Base-by-base conservation (phyloP, 805 yeast species). In the Kregervanrija pseudodelftensis region DNA sequence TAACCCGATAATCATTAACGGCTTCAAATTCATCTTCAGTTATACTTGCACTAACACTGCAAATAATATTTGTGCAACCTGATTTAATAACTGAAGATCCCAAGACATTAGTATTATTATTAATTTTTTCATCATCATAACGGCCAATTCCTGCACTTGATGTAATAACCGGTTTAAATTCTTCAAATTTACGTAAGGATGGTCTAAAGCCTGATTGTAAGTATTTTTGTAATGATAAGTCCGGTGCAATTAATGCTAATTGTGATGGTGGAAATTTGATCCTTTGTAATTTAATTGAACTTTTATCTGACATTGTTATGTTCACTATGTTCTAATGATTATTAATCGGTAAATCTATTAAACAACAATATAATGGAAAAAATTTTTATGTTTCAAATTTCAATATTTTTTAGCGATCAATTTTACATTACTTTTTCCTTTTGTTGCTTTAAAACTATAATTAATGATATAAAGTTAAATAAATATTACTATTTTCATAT, bases 221-320 rank as follows among this genome's bases (percentile, higher is more conserved):
- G 61, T 88, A 95, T 57, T 95, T 75, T 58, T 85, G 84, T 37
- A 90, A 69, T 5, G 91, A 84, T 11, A 85, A 60, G 45, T 87
- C 95, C 1, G 97, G 96, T 2, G 95, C 87, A 33, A 90, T 76
- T 42, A 93, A 69, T 1, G 93, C 89, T 37, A 90, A 68, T 10
- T 88, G 87, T 22, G 81, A 84, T 0, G 96, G 91, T 1, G 93
- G 82, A 60, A 89, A 88, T 4, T 77, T 67, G 33, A 84, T 70
- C 11, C 82, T 74, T 37, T 67, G 61, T 43, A 60, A 39, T 12
- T 41, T 39, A n/a, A 44, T 16, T 31, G 13, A 15, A 9, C 2
- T 12, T 31, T 11, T 39, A 32, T 28, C 12, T 13, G 11, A 37
- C 28, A 15, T 22, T 15, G 4, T 30, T 5, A 28, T 11, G n/a